Percentiles rank a stretch among this genome's conserved stretches.
These are phyloP conservation scores for Knufia petricola DNA, from an alignment of 2,329 filamentous ascomycete species.

Conservation along the genomic window DNA sequence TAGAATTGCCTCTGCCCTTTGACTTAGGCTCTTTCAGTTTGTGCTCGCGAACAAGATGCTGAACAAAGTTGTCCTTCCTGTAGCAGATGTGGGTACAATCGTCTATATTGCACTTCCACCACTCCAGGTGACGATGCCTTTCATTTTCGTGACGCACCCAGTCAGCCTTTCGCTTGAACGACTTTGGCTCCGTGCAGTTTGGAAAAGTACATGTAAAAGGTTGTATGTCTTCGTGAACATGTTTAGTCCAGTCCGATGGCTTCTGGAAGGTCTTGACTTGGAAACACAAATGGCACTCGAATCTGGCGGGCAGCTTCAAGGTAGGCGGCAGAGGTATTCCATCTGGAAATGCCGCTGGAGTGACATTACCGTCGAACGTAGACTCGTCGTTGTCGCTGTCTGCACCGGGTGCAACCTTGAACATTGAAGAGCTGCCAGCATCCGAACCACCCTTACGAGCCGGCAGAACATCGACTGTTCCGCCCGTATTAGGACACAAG, in stretches of 20 bases:
- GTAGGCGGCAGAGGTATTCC: conserved; percentile 78
- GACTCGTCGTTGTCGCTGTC: conserved; percentile 56
- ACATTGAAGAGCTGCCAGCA: conserved; percentile 42
- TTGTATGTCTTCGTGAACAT: conserved; percentile 86
- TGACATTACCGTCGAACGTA: conserved; percentile 59
- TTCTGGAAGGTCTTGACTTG: conserved; percentile 76
- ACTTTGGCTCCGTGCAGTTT: conserved; percentile 71
- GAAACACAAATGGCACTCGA: conserved; percentile 85
- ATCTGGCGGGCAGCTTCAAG: conserved; percentile 66
- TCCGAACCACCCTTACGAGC: conserved; percentile 45
- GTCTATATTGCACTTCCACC: conserved; percentile 75
- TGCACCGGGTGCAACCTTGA: conserved; percentile 47
- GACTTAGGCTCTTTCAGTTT: conserved; percentile 73
- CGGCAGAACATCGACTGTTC: conserved; percentile 53
- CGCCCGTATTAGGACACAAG: conserved; percentile 59
- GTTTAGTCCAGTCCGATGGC: conserved; percentile 93
- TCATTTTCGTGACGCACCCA: conserved; percentile 95
- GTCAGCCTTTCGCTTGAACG: conserved; percentile 90
- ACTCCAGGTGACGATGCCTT: conserved; percentile 77
- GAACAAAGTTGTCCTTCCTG: conserved; percentile 83
- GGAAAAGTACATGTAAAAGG: conserved; percentile 90
- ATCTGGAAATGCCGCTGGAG: conserved; percentile 62
- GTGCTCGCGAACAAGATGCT: conserved; percentile 85
- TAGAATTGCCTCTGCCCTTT: conserved; percentile 59
- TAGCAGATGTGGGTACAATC: conserved; percentile 78